Percentiles rank a stretch among this genome's conserved stretches.
Conservation (phyloP, 2,329 filamentous ascomycete genomes). For the Ceratocystis smalleyi region DNA sequence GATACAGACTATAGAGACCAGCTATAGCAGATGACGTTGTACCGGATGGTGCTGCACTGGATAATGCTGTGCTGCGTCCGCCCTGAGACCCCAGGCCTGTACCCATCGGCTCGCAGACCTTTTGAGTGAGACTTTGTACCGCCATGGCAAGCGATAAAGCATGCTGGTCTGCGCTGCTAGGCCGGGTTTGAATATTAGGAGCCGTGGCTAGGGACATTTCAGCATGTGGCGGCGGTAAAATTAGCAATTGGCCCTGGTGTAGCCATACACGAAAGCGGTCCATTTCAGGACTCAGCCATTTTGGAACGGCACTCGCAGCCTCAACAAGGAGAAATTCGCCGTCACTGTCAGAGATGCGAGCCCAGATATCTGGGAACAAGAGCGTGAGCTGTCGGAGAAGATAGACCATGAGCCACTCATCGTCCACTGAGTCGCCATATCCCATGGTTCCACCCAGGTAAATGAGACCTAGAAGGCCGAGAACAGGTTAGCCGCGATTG, state of each 20-base stretch:
- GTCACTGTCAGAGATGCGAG: constrained; percentile 70
- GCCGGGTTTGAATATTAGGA: background rate
- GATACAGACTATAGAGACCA: constrained; percentile 34
- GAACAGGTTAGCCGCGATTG: background rate
- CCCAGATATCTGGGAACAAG: constrained; percentile 59
- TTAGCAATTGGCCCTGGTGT: constrained; percentile 54
- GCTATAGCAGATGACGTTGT: background rate
- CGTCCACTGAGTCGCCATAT: constrained; percentile 87
- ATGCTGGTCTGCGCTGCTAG: background rate
- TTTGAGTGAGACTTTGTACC: background rate
- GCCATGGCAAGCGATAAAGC: background rate
- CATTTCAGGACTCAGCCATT: constrained; percentile 83
- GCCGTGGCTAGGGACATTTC: constrained; percentile 22
- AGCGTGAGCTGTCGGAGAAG: constrained; percentile 68
- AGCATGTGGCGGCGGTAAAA: constrained; percentile 53
- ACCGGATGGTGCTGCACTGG: too few relatives aligned
- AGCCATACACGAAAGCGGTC: constrained; percentile 86
- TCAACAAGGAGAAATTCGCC: constrained; percentile 93
- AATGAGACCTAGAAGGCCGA: constrained; percentile 28
- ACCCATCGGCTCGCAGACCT: background rate
- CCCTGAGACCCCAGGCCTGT: background rate
- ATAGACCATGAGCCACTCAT: constrained; percentile 95
- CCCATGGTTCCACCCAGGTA: constrained; percentile 64
- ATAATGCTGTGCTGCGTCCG: background rate
- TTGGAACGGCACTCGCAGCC: constrained; percentile 72